phyloP scores from a whole-genome alignment of 495 filamentous ascomycete genomes.

The Aspergillus funiculosus region DNA sequence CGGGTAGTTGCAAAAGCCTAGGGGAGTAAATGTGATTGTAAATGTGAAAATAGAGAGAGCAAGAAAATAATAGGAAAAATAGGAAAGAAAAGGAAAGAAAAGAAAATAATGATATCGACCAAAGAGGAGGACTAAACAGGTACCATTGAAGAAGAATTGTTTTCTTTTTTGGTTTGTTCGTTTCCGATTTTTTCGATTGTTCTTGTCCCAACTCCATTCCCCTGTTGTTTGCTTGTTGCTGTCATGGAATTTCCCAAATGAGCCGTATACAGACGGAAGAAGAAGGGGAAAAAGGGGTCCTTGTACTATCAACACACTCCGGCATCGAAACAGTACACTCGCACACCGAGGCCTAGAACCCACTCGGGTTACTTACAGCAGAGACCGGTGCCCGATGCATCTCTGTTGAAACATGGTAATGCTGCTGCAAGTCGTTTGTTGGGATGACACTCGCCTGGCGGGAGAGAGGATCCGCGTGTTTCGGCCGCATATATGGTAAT shows the following conservation, averaged over 20 bases:
- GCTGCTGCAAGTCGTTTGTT: constrained; percentile 19
- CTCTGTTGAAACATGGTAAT: constrained; percentile 19
- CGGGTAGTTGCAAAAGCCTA: too few relatives aligned
- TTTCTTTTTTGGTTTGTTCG: background rate
- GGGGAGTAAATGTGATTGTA: background rate
- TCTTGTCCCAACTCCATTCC: background rate
- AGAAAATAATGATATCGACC: background rate
- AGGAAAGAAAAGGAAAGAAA: constrained; percentile 3
- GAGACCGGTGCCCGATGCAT: constrained; percentile 24
- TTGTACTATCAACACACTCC: background rate
- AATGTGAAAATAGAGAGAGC: background rate
- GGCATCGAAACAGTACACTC: background rate
- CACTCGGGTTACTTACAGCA: constrained; percentile 25
- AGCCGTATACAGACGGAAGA: background rate
- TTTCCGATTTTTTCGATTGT: background rate
- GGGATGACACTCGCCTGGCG: constrained; percentile 16
- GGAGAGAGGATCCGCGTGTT: constrained; percentile 18
- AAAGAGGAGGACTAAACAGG: background rate
- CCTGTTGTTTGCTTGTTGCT: background rate
- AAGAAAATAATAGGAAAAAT: background rate
- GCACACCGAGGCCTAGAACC: constrained; percentile 10
- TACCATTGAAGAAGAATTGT: background rate
- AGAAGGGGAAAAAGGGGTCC: too few relatives aligned
- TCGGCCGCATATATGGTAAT: constrained; percentile 33
- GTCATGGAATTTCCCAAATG: background rate